Base-by-base conservation (phyloP, 768 basidiomycete genomes). In the Auricularia sp. region DNA sequence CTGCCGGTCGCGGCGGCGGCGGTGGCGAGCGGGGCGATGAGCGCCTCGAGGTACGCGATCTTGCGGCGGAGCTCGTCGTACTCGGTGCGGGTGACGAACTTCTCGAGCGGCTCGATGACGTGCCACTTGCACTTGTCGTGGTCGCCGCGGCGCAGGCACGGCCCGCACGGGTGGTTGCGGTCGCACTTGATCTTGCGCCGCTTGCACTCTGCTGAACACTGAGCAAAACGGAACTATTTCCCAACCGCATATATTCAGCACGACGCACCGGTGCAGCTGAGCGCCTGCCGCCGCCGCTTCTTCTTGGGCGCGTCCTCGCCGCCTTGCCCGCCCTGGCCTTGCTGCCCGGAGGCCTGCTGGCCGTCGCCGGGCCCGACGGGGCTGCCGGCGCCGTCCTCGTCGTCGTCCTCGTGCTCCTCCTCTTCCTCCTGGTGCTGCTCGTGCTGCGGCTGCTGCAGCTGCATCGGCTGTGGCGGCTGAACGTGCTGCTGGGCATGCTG, bases 181-280 rank as follows among this genome's bases (percentile, higher is more conserved):
- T 93, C 90, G 74, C 91, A 93, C 72, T 88, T 89, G 74, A 92
- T 92, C 79, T 93, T 92, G 53, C 90, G 82, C 70, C 90, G 78
- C 74, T 92, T 92, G 74, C 90, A 92, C 74, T 91, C 91, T 91
- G 71, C 62, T 44, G 43, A 66, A 60, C 60, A 51, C 63, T 61
- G 62, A 68, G 29, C 33, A 21, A 59, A 18, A 21, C 23, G 29
- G 23, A 10, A 18, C 21, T 29, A 14, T 23, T 5, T 29, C 23
- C 8, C 16, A 6, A 14, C 29, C 56, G 34, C 1, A 35, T 64
- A 53, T 53, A 76, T 81, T 77, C 73, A 29, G 29, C 29, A 29
- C 29, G 29, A 29, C 29, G 29, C 29, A 90, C 90, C 90, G 62
- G 90, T 92, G 74, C 90, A 92, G 71, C 90, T 92, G 68, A 92